Conservation (phyloP, 192 early-diverging fungal species). For the Jimgerdemannia flammicorona region DNA sequence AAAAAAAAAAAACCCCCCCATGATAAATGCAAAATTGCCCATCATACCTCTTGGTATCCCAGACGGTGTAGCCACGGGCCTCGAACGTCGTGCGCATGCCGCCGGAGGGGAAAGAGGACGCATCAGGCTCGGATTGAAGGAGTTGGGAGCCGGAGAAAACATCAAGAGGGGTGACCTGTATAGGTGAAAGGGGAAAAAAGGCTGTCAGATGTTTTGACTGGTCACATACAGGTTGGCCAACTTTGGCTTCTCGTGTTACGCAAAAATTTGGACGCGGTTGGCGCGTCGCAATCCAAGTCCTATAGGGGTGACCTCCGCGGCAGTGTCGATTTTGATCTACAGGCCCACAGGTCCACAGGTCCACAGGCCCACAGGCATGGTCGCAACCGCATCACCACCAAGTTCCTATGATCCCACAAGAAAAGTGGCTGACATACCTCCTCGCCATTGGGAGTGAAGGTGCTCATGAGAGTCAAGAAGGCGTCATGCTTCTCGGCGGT, state of each 20-base stretch:
- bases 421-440: slow-evolving; percentile 48
- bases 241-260: not conserved
- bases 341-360: too few species aligned
- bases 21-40: slow-evolving; percentile 16
- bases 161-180: slow-evolving; percentile 72
- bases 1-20: not conserved
- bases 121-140: slow-evolving; percentile 98
- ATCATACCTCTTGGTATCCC: slow-evolving; percentile 78
- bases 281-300: not conserved
- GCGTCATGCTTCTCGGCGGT: slow-evolving; percentile 99
- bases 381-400: too few species aligned
- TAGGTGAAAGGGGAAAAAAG: slow-evolving; percentile 7
- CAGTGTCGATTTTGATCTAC: too few species aligned
- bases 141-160: slow-evolving; percentile 97
- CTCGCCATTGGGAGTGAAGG: slow-evolving; percentile 78
- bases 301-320: too few species aligned
- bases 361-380: too few species aligned
- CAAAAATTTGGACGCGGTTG: not conserved
- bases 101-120: slow-evolving; percentile 98
- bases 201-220: not conserved
- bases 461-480: slow-evolving; percentile 88
- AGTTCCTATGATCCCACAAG: not conserved
- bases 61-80: slow-evolving; percentile 99
- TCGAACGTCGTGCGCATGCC: slow-evolving; percentile 98
- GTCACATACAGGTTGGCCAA: slow-evolving; percentile 6